phyloP scores from a whole-genome alignment of 768 basidiomycete genomes.

The Jaapia argillacea region DNA sequence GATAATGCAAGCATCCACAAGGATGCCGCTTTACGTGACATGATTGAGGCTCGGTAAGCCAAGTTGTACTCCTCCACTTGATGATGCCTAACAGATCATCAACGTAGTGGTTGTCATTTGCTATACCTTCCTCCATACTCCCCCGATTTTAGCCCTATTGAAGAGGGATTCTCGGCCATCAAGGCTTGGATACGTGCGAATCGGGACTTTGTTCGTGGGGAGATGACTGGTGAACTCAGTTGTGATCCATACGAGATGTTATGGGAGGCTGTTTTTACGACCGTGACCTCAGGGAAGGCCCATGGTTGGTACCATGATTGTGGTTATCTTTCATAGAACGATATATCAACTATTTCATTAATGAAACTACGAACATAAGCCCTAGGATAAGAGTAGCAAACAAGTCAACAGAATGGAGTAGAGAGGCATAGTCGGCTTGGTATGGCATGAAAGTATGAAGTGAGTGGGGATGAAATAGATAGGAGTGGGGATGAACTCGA shows the following conservation, averaged over 20 bases:
- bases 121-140: constrained; percentile 17
- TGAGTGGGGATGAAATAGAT: too few species aligned
- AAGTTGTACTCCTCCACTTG: neutral
- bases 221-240: neutral
- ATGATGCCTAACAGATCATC: neutral
- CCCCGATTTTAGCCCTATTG: constrained; percentile 20
- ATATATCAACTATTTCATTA: too few species aligned
- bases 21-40: constrained; percentile 6
- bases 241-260: constrained; percentile 16
- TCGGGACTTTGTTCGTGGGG: constrained; percentile 6
- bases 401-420: too few species aligned
- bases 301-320: constrained; percentile 19
- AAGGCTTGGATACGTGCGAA: constrained; percentile 13
- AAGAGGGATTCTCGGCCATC: constrained; percentile 16
- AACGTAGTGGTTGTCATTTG: constrained; percentile 12
- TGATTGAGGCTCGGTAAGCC: constrained; percentile 11
- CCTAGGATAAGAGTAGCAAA: too few species aligned
- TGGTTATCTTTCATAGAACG: too few species aligned
- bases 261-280: constrained; percentile 15
- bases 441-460: too few species aligned
- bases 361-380: too few species aligned
- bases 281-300: constrained; percentile 14
- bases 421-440: too few species aligned
- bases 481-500: too few species aligned
- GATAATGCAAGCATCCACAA: constrained; percentile 16